A percentile compares a stretch with the other conserved stretches of the same genome.
Conservation (phyloP, 139 green algal species). For the Yamagishiella unicocca region DNA sequence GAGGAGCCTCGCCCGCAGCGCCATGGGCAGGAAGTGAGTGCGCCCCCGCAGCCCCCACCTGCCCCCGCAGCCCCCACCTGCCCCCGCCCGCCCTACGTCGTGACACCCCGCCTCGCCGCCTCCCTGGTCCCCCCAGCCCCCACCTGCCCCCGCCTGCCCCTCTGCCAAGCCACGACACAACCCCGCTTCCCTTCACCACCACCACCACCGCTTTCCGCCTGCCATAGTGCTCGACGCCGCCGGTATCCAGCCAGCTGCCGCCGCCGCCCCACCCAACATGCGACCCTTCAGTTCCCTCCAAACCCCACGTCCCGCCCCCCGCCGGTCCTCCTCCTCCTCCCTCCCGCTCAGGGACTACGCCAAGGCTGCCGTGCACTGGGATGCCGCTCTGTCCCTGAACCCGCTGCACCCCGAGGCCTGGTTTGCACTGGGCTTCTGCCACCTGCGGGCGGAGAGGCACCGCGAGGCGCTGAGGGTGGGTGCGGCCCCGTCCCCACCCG, state of each 20-base stretch:
- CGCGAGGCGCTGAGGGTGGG: constrained; percentile 58
- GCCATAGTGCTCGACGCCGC: too few species aligned
- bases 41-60: too few species aligned
- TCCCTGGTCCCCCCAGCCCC: too few species aligned
- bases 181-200: too few species aligned
- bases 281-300: not conserved
- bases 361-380: constrained; percentile 74
- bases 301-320: not conserved
- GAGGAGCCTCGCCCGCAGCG: constrained; percentile 78
- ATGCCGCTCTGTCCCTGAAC: constrained; percentile 87
- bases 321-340: not conserved
- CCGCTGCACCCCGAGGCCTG: constrained; percentile 89
- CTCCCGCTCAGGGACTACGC: constrained; percentile 60
- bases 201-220: too few species aligned
- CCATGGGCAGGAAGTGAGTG: constrained; percentile 57
- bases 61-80: not conserved
- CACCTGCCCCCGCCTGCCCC: too few species aligned
- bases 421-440: constrained; percentile 91
- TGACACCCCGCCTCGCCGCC: too few species aligned
- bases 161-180: too few species aligned
- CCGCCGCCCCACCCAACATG: not conserved
- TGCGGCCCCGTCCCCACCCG: too few species aligned
- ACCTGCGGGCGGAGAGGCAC: constrained; percentile 60
- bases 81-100: too few species aligned
- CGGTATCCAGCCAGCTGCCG: too few species aligned